Percentiles rank a stretch among this genome's conserved stretches.
phyloP scores from a whole-genome alignment of 345 rosid species.

The Excoecaria agallocha region DNA sequence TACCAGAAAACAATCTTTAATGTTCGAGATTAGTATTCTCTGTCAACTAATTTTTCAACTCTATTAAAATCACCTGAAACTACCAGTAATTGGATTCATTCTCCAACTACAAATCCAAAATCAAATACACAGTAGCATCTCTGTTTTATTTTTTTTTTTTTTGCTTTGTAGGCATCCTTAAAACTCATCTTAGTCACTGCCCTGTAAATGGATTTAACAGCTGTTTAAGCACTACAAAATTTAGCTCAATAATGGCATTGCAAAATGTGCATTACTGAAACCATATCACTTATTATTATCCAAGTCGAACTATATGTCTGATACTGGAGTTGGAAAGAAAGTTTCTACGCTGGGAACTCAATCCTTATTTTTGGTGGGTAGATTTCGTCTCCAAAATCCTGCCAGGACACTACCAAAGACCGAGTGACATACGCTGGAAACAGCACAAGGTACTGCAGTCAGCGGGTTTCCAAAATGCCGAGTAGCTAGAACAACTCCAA shows the following conservation, averaged over 20 bases:
- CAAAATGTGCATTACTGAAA: neutral
- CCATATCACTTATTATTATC: no score
- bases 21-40: no score
- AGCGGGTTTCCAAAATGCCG: slow-evolving; percentile 88
- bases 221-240: no score
- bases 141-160: no score
- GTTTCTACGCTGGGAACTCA: slow-evolving; percentile 18
- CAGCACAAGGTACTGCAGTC: slow-evolving; percentile 84
- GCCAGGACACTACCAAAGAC: slow-evolving; percentile 70
- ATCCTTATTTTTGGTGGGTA: slow-evolving; percentile 36
- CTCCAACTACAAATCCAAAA: no score
- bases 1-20: no score
- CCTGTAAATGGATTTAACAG: neutral
- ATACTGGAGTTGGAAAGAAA: neutral
- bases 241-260: neutral
- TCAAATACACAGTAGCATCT: no score
- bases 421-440: slow-evolving; percentile 83
- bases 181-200: neutral
- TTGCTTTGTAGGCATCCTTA: no score
- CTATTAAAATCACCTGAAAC: no score
- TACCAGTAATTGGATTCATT: no score
- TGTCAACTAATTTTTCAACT: no score
- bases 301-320: no score
- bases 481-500: slow-evolving; percentile 85
- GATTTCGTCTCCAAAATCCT: slow-evolving; percentile 68